phyloP scores from a whole-genome alignment of 306 rosid genomes.

The Myrica gale region DNA sequence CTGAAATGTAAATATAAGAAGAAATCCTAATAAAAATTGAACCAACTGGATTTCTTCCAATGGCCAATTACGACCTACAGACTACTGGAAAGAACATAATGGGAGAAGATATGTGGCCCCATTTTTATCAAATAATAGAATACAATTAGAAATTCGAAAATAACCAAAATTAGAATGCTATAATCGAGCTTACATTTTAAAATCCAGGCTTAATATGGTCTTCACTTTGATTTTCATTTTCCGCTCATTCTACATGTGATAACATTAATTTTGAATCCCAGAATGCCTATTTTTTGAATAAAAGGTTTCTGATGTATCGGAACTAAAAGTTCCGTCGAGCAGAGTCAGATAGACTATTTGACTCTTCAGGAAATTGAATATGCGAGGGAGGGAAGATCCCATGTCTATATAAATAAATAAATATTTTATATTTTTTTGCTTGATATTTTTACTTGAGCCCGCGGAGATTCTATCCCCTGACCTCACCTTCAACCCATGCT shows the following conservation, averaged over 20 bases:
- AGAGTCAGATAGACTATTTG: neutral
- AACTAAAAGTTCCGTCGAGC: neutral
- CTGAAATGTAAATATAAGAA: slow-evolving; percentile 44
- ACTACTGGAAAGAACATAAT: neutral
- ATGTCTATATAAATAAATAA: neutral
- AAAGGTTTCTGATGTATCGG: neutral
- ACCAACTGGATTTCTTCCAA: neutral
- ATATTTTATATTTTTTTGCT: neutral
- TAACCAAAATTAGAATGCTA: too few relatives aligned
- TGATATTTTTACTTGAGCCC: neutral
- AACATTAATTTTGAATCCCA: neutral
- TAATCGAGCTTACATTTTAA: neutral
- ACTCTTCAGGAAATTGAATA: neutral
- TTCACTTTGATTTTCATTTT: neutral
- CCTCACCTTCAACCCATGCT: neutral
- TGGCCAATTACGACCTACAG: neutral
- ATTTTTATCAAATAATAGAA: neutral
- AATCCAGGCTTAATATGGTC: neutral
- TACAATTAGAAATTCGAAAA: too few relatives aligned
- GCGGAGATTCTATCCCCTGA: neutral
- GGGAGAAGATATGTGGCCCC: neutral
- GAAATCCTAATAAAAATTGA: slow-evolving; percentile 22
- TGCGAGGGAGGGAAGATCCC: neutral
- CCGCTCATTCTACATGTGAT: neutral
- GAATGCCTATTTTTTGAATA: neutral